phyloP scores from a whole-genome alignment of 75 land plant species.

The Adiantum capillusveneris region DNA sequence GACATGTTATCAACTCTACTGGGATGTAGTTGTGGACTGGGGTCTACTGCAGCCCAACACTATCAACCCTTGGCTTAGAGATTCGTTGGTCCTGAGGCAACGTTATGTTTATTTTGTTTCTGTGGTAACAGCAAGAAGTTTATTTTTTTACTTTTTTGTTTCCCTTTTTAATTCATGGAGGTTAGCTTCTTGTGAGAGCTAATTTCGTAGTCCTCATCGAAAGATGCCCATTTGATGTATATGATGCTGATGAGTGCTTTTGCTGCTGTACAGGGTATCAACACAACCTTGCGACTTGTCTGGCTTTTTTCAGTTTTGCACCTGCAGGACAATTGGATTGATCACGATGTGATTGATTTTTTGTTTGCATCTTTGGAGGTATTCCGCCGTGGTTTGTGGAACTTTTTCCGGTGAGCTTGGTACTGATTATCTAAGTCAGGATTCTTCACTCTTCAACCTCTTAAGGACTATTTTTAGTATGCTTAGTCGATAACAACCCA shows the following conservation, averaged over 20 bases:
- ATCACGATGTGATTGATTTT: conserved; percentile 4
- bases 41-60: conserved; percentile 29
- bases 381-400: conserved; percentile 46
- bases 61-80: conserved; percentile 28
- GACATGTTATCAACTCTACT: conserved; percentile 27
- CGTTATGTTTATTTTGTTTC: conserved; percentile 19
- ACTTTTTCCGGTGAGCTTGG: conserved; percentile 40
- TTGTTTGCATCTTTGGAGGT: conserved; percentile 25
- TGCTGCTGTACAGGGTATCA: conserved; percentile 16
- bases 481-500: background rate
- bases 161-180: too few relatives aligned
- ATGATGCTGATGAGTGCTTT: too few relatives aligned
- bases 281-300: conserved; percentile 20
- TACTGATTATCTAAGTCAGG: background rate
- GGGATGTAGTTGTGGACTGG: conserved; percentile 40
- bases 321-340: conserved; percentile 14
- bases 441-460: background rate
- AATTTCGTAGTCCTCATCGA: too few relatives aligned
- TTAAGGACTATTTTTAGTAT: background rate
- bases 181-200: too few relatives aligned
- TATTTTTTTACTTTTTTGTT: too few relatives aligned
- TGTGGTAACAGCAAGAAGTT: conserved; percentile 20
- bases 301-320: conserved; percentile 27
- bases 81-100: conserved; percentile 23
- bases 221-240: too few relatives aligned